Evolutionary conservation across 306 rosid genomes (phyloP), one percentile per base, ranked within the genome.

Genomic region (Vigna trinervia): DNA sequence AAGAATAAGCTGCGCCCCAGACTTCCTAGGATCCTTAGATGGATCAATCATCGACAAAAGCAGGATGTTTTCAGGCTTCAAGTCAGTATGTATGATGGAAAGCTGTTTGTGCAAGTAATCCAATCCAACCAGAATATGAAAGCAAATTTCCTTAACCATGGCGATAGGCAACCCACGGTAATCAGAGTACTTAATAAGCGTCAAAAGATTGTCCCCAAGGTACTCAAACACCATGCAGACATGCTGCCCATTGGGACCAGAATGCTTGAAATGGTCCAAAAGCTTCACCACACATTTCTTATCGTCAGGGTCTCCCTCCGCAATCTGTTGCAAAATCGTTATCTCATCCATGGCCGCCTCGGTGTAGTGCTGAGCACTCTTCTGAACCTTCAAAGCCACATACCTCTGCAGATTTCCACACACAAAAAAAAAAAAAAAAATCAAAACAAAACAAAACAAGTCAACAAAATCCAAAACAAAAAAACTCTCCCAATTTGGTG

Each of bases 341-440:
- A 94, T 92, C 88, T 94, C 98, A 26, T 94, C 98, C 96, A 92
- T 81, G 1, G 98, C 98, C 0, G 98, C 98, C 83, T 94, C 98
- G 0, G 98, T 90, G 81, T 94, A 94, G 88, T 94, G 98, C 75
- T 93, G 96, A 50, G 98, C 98, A 72, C 98, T 94, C 92, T 94
- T 94, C 70, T 94, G 98, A 78, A 94, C 97, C 79, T 94, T 94
- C 86, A 94, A 78, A 57, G 98, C 97, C 69, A 94, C 98, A 56
- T 90, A 90, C 26, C 90, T 82, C 98, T 94, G 90, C 81, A 82
- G 52, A 68, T 71, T 66, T 76, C 83, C 72, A 76, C 43, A 45
- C 65, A 58, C 43, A 70, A 47, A 79, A 72, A 11, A 45, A 41
- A 10, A 3, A 45, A 48, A 66, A 11, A 45, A 17, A 17, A 17